These are phyloP conservation scores for Hymenoscyphus salicellus DNA, from an alignment of 2,329 filamentous ascomycete species.

Conservation along the genomic window DNA sequence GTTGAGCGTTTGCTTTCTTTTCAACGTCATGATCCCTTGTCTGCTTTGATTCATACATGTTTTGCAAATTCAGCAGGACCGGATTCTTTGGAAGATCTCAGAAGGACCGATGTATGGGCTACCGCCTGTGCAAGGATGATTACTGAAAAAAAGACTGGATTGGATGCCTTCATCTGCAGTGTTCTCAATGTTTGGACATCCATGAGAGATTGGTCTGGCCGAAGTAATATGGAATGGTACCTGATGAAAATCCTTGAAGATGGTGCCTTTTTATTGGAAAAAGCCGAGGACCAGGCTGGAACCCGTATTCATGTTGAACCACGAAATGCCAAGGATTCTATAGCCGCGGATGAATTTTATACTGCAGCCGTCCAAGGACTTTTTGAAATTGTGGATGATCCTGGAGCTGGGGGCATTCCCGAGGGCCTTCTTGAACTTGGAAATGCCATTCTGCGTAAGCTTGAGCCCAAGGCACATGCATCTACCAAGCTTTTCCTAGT, in stretches of 20 bases:
- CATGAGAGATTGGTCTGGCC: slow-evolving; percentile 86
- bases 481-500: slow-evolving; percentile 80
- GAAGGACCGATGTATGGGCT: slow-evolving; percentile 83
- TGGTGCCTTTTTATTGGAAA: slow-evolving; percentile 85
- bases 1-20: slow-evolving; percentile 85
- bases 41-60: slow-evolving; percentile 80
- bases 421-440: slow-evolving; percentile 80
- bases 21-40: slow-evolving; percentile 82
- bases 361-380: slow-evolving; percentile 74
- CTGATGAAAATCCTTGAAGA: slow-evolving; percentile 93
- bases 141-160: slow-evolving; percentile 69
- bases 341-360: slow-evolving; percentile 85
- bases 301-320: slow-evolving; percentile 68
- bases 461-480: slow-evolving; percentile 69
- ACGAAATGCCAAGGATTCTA: slow-evolving; percentile 75
- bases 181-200: slow-evolving; percentile 84
- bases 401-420: slow-evolving; percentile 80
- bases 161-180: slow-evolving; percentile 76
- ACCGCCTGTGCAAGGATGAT: slow-evolving; percentile 81
- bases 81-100: slow-evolving; percentile 75
- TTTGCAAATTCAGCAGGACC: slow-evolving; percentile 84
- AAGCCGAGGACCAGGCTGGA: slow-evolving; percentile 73
- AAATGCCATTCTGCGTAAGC: slow-evolving; percentile 74
- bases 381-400: slow-evolving; percentile 82
- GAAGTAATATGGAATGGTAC: slow-evolving; percentile 86